phyloP scores from a whole-genome alignment of 805 yeast genomes.

The Wickerhamiella shivajii region DNA sequence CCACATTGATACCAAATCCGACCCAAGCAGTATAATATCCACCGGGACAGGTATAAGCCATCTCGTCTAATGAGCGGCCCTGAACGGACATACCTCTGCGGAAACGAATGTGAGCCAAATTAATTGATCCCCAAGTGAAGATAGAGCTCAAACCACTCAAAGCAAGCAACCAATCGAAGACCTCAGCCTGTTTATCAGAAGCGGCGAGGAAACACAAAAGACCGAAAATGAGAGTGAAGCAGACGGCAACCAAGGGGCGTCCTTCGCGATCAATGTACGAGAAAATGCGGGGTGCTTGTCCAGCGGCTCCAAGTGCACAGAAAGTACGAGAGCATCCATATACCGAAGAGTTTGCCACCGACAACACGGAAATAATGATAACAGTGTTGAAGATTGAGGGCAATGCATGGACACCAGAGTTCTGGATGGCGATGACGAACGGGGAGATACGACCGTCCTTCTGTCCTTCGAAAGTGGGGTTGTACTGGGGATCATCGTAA shows the following conservation, averaged over 20 bases:
- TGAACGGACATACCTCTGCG: constrained; percentile 37
- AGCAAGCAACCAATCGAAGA: constrained; percentile 20
- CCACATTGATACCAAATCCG: constrained; percentile 36
- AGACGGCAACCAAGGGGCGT: constrained; percentile 52
- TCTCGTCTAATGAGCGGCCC: constrained; percentile 45
- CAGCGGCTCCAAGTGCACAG: constrained; percentile 48
- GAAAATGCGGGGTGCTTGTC: constrained; percentile 42
- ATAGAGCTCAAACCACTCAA: constrained; percentile 18
- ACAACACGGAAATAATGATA: constrained; percentile 48
- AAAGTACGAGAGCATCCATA: constrained; percentile 55
- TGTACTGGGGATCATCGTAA: constrained; percentile 25
- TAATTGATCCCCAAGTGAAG: constrained; percentile 17
- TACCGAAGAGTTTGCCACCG: constrained; percentile 58
- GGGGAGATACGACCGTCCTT: constrained; percentile 55
- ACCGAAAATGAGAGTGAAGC: constrained; percentile 30
- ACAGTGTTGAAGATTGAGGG: constrained; percentile 62
- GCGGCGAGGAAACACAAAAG: constrained; percentile 40
- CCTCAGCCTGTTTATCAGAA: constrained; percentile 25
- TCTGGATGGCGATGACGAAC: constrained; percentile 49
- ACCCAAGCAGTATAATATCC: constrained; percentile 46
- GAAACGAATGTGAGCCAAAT: constrained; percentile 23
- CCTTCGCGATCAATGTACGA: constrained; percentile 57
- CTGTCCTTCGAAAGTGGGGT: constrained; percentile 34
- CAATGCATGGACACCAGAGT: constrained; percentile 48
- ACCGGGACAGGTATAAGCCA: constrained; percentile 41